phyloP scores from a whole-genome alignment of 2,329 filamentous ascomycete genomes.

The Alternaria ethzedia region DNA sequence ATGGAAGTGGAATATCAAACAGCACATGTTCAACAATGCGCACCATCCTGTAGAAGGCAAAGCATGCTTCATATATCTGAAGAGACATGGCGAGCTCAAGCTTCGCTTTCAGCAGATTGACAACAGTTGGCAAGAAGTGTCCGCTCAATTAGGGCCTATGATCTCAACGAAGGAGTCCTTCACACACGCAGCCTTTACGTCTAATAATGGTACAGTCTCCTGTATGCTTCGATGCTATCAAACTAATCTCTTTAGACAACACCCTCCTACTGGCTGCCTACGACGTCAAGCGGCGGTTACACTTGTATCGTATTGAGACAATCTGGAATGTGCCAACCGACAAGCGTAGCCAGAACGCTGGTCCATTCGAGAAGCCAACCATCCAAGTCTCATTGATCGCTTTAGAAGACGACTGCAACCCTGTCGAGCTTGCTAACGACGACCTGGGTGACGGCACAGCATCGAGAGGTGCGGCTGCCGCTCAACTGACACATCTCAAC shows the following conservation, averaged over 20 bases:
- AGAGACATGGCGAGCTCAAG: slow-evolving; percentile 73
- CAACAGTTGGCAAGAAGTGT: slow-evolving; percentile 72
- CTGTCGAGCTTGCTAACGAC: slow-evolving; percentile 28
- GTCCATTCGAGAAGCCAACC: slow-evolving; percentile 47
- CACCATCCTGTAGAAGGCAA: slow-evolving; percentile 74
- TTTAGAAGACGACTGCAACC: slow-evolving; percentile 41
- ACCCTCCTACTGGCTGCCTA: slow-evolving; percentile 70
- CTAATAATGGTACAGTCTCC: slow-evolving; percentile 74
- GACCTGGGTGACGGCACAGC: slow-evolving; percentile 32
- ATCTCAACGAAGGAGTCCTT: slow-evolving; percentile 63
- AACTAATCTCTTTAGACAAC: slow-evolving; percentile 39
- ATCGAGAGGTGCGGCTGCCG: slow-evolving; percentile 36
- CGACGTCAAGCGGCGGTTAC: slow-evolving; percentile 73
- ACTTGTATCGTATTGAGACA: slow-evolving; percentile 74
- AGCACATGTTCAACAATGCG: slow-evolving; percentile 71
- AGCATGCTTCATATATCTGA: slow-evolving; percentile 78
- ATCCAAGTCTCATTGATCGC: slow-evolving; percentile 39
- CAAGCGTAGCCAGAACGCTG: slow-evolving; percentile 60
- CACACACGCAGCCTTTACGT: slow-evolving; percentile 53
- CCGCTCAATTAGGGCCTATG: slow-evolving; percentile 75
- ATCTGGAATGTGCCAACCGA: slow-evolving; percentile 71
- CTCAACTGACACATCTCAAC: slow-evolving; percentile 72
- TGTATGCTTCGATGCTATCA: not conserved
- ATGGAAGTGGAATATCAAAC: slow-evolving; percentile 74
- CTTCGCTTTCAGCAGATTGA: slow-evolving; percentile 80